These are phyloP conservation scores for Tylopilus rubrobrunneus DNA, from an alignment of 768 basidiomycete species.

Conservation along the genomic window DNA sequence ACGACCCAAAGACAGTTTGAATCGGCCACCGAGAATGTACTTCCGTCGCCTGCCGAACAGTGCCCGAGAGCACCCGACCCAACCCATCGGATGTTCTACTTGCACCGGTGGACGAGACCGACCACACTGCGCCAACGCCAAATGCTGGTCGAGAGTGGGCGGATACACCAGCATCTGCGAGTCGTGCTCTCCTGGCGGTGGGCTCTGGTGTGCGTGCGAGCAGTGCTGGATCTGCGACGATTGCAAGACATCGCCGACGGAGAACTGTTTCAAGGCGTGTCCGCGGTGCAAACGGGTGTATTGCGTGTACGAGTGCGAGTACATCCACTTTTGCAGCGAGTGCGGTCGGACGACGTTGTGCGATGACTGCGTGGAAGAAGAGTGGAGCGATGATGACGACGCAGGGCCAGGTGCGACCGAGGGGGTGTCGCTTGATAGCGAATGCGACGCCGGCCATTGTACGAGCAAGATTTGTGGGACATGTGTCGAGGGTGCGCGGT, in stretches of 20 bases:
- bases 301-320: conserved; percentile 20
- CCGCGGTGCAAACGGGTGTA: conserved; percentile 16
- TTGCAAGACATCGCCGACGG: conserved; percentile 10
- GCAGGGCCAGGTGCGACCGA: conserved; percentile 3
- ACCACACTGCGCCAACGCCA: conserved; percentile 11
- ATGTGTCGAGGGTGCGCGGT: conserved; percentile 8
- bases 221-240: conserved; percentile 23
- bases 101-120: conserved; percentile 3
- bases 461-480: conserved; percentile 9
- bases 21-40: not conserved
- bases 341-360: conserved; percentile 21
- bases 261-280: conserved; percentile 12
- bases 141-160: conserved; percentile 18
- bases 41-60: not conserved
- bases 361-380: conserved; percentile 26
- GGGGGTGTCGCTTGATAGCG: conserved; percentile 5
- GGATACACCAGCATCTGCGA: conserved; percentile 12
- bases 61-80: conserved; percentile 12
- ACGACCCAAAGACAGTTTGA: conserved; percentile 9
- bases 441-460: conserved; percentile 3
- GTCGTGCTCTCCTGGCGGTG: conserved; percentile 17
- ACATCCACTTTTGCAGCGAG: conserved; percentile 19
- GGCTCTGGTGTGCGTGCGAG: conserved; percentile 21
- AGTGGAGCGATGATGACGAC: not conserved
- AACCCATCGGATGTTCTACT: conserved; percentile 11